Base-by-base conservation (phyloP, 1,139 yeast species). In the Nakaseomyces kungkrabaensis region DNA sequence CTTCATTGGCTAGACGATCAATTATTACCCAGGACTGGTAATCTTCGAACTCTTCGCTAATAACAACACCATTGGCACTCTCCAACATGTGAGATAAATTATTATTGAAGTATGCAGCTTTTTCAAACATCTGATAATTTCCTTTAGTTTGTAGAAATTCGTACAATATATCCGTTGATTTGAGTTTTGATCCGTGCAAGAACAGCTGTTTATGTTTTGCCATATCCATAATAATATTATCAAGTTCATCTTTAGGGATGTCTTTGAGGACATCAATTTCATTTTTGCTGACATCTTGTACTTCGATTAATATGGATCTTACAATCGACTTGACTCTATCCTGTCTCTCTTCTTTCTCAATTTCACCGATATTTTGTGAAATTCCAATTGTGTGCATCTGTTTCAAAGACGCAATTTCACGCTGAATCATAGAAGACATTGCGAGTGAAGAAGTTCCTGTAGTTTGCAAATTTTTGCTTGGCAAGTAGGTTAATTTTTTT, bases 391-490 rank as follows among this genome's bases (percentile, higher is more conserved):
- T 52, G 46, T 55, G 63, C 13, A 57, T 52, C 45, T 61, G 59
- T 41, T 65, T 63, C 41, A 65, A 51, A 5, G 59, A 52, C 11
- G 55, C 57, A 4, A 59, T 55, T 48, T 64, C 68, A 33, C 68
- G 55, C 49, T 65, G 68, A 34, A 65, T 58, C 69, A 65, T 65
- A 4, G 69, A 65, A 1, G 69, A 64, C 60, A 61, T 61, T 10
- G 62, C 61, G 13, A 59, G 48, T 25, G 65, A 57, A 31, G 53
- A 54, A 7, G 52, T 38, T 4, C 50, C 50, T 7, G 43, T 34
- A n/a, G 25, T 44, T n/a, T 43, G 45, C 1, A 52, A 36, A 7
- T 55, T 54, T 45, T 11, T 36, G 4, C 26, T 4, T 10, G 52
- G 54, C 1, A 60, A 58, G 11, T 63, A 52, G 4, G 66, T 60